Base-by-base conservation (phyloP, 495 filamentous ascomycete species). In the Trichocladium antarcticum region DNA sequence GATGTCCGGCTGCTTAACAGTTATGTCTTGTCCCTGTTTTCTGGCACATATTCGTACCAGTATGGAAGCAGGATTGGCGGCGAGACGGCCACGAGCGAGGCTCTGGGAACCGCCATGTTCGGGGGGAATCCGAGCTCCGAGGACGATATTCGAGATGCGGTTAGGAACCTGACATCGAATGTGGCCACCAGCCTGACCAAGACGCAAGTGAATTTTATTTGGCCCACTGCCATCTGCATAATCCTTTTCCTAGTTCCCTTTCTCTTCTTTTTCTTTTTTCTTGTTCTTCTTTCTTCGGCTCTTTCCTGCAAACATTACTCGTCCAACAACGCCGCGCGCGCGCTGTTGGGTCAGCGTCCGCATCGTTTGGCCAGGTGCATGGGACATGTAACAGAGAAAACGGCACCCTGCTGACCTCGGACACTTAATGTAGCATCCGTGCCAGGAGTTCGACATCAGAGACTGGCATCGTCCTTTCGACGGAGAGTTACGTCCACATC, bases 161-260 rank as follows among this genome's bases (percentile, higher is more conserved):
- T 63, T 15, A 16, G 19, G 9, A 63, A 60, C 15, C 1, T 56
- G 17, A 54, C 53, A 29, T 12, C 27, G 17, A 63, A 63, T 34
- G 49, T 63, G 29, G 60, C 60, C 11, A 45, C 47, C 12, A 58
- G 55, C 42, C 24, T 63, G 51, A 57, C 57, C 0, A 63, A 62
- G 39, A 31, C 49, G 59, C 55, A 47, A 60, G 59, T 49, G 16
- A 8, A n/a, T n/a, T 27, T 27, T 27, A 3, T 27, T 27, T 27
- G 24, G 24, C n/a, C n/a, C n/a, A n/a, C n/a, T n/a, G n/a, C n/a
- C n/a, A n/a, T n/a, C n/a, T n/a, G n/a, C n/a, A n/a, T n/a, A n/a
- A n/a, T n/a, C n/a, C n/a, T n/a, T n/a, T n/a, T n/a, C n/a, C n/a
- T n/a, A n/a, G n/a, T n/a, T 29, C 6, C 24, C 31, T 37, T 29